Percentiles rank a stretch among this genome's conserved stretches.
Conservation (phyloP, 306 rosid species). For the Ochetophila trinervis region DNA sequence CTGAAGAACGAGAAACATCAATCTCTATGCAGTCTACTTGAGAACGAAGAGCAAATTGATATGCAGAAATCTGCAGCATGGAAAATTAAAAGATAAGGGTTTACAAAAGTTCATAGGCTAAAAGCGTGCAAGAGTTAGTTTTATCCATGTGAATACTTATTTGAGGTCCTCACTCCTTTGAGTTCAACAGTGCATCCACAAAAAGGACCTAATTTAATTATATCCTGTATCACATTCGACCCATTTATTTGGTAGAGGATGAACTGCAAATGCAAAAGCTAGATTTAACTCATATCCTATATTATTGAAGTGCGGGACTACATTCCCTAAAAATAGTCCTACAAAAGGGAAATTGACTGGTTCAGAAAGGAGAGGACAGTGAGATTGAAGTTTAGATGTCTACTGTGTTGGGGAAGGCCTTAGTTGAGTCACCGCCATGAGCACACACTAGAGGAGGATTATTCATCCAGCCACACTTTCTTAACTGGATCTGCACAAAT, state of each 20-base stretch:
- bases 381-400: background rate
- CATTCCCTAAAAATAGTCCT: no score
- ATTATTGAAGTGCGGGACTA: no score
- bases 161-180: background rate
- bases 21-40: conserved; percentile 82
- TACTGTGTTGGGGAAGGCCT: conserved; percentile 80
- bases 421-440: conserved; percentile 83
- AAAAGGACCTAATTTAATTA: no score
- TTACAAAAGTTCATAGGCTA: background rate
- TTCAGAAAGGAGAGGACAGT: background rate
- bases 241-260: background rate
- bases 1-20: conserved; percentile 86
- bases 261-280: background rate
- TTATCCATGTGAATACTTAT: background rate
- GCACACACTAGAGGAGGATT: conserved; percentile 87
- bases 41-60: conserved; percentile 55
- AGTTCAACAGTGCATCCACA: no score
- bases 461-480: conserved; percentile 60
- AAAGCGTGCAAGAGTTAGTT: background rate
- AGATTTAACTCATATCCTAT: no score
- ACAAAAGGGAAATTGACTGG: background rate
- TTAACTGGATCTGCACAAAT: conserved; percentile 45
- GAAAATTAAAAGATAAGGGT: background rate
- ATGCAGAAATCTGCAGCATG: conserved; percentile 60
- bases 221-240: background rate